A percentile compares a stretch with the other conserved stretches of the same genome.
phyloP scores from a whole-genome alignment of 257 asterid genomes.

The Verbascum thapsus region DNA sequence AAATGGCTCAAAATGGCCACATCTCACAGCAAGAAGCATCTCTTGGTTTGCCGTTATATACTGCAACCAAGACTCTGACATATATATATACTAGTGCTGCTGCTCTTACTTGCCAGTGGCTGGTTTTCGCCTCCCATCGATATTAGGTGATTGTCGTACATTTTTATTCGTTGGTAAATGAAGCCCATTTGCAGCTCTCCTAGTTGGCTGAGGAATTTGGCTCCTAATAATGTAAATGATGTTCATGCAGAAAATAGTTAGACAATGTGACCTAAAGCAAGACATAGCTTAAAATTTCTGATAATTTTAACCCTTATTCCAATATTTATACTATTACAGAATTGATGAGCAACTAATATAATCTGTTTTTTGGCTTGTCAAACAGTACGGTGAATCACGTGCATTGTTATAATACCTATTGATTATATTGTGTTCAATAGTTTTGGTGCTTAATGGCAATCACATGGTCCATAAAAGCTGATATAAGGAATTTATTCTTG shows the following conservation, averaged over 20 bases:
- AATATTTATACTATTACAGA: too few relatives aligned
- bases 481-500: too few relatives aligned
- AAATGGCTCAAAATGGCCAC: conserved; percentile 20
- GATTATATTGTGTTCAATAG: too few relatives aligned
- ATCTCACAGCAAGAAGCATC: conserved; percentile 20
- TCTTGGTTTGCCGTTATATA: not conserved
- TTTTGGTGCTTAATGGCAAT: too few relatives aligned
- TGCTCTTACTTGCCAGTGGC: conserved; percentile 47
- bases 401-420: too few relatives aligned
- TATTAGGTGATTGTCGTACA: conserved; percentile 43
- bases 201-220: conserved; percentile 59
- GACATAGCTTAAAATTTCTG: too few relatives aligned
- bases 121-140: conserved; percentile 48
- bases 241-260: not conserved
- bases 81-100: conserved; percentile 7
- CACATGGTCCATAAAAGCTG: too few relatives aligned
- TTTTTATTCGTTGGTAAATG: conserved; percentile 38
- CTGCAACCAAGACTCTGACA: conserved; percentile 17
- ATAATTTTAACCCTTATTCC: too few relatives aligned
- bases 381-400: too few relatives aligned
- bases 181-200: conserved; percentile 49
- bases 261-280: not conserved
- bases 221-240: conserved; percentile 51
- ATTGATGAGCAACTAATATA: too few relatives aligned
- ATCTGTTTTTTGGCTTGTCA: too few relatives aligned